Evolutionary conservation across 805 yeast genomes (phyloP), one percentile per base, ranked within the genome.

Genomic region (Kodamaea kakaduensis): DNA sequence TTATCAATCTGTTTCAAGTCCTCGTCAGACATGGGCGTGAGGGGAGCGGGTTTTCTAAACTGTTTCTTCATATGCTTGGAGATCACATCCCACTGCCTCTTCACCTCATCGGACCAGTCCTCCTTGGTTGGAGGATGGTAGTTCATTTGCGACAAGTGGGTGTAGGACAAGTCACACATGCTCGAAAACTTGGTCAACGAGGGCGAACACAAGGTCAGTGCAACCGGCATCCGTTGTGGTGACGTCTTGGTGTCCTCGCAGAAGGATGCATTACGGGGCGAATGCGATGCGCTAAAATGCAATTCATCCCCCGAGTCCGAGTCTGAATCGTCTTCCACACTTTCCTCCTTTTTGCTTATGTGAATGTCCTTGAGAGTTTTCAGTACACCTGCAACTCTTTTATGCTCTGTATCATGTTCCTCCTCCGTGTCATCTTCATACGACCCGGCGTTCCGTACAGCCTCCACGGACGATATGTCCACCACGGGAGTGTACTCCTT

Each of bases 1-100:
- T 84, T 75, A 56, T 86, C 95, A 28, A 86, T 58, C 37, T 67
- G 54, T 45, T 75, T 75, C 23, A 67, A 65, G 38, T 75, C 75
- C 26, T 76, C 79, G 6, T 65, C 66, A 8, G 75, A 73, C 51
- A 86, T 51, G 15, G 63, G 59, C 1, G 77, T 61, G n/a, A 81
- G 81, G 2, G 95, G 94, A 1, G 69, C 59, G 0, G 95, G 95
- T 45, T 78, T 80, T 37, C 83, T 73, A 58, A 82, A 86, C 17
- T 80, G 69, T 29, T 79, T 73, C 54, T 77, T 81, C 52, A 82
- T 63, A 4, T 60, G 56, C 40, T 80, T 69, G 3, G 88, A 77
- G 33, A 84, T 58, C 4, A 50, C 37, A 9, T 61, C 56, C 95
- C 95, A 86, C 40, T 75, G 75, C 36, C 88, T 63, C 16, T 58